These are phyloP conservation scores for Aspergillus sp. DNA, from an alignment of 2,329 filamentous ascomycete species.

Conservation along the genomic window DNA sequence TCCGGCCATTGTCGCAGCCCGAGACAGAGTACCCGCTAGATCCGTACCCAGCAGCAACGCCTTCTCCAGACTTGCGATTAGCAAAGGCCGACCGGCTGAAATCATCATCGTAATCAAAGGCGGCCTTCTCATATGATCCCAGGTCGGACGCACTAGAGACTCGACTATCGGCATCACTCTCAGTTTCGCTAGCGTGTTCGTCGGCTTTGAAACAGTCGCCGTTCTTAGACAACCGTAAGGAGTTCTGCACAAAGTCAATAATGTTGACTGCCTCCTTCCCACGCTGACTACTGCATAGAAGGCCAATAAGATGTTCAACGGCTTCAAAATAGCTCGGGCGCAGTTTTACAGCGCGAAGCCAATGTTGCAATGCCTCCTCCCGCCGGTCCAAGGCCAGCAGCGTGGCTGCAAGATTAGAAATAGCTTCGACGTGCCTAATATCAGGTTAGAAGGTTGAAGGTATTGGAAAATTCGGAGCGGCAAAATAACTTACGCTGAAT, in stretches of 20 bases:
- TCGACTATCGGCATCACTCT: constrained; percentile 56
- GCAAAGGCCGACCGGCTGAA: constrained; percentile 28
- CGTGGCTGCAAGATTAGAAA: constrained; percentile 89
- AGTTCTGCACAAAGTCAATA: constrained; percentile 79
- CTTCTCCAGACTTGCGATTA: constrained; percentile 28
- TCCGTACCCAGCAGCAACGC: constrained; percentile 58
- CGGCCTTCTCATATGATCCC: constrained; percentile 56
- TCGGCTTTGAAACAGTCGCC: constrained; percentile 49
- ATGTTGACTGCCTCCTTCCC: constrained; percentile 82
- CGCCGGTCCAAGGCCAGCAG: constrained; percentile 79
- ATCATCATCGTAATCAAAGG: constrained; percentile 58
- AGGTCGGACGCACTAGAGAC: constrained; percentile 53
- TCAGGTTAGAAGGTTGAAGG: constrained; percentile 19
- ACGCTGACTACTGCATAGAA: constrained; percentile 78
- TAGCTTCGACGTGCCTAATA: constrained; percentile 79
- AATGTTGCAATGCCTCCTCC: constrained; percentile 80
- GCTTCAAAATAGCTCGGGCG: constrained; percentile 91
- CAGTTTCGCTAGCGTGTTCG: constrained; percentile 60
- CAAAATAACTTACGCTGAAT: constrained; percentile 50
- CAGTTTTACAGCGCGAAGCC: constrained; percentile 78
- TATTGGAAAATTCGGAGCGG: constrained; percentile 2
- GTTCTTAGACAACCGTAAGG: constrained; percentile 58
- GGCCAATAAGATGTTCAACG: constrained; percentile 86
- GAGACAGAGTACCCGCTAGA: constrained; percentile 83
- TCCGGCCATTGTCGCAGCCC: constrained; percentile 84